A percentile compares a stretch with the other conserved stretches of the same genome.
These are phyloP conservation scores for Endogone sp. DNA, from an alignment of 192 early-diverging fungal genomes.

Conservation along the genomic window DNA sequence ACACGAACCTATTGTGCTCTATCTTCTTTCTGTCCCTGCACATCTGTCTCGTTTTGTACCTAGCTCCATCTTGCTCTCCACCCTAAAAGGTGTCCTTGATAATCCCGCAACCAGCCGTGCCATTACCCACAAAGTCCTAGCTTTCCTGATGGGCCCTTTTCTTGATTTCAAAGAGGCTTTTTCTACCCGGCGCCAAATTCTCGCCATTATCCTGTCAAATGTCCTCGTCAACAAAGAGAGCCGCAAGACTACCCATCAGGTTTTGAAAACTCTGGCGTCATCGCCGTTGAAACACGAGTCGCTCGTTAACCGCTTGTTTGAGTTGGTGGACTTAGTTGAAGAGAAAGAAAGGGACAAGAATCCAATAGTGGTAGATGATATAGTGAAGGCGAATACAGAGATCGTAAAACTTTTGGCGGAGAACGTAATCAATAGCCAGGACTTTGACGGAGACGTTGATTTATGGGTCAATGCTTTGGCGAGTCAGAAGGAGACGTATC, in stretches of 20 bases:
- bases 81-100: conserved; percentile 23
- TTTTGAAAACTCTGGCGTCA: conserved; percentile 4
- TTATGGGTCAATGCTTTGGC: conserved; percentile 35
- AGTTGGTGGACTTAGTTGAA: neutral
- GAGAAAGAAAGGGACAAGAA: neutral
- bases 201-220: conserved; percentile 4
- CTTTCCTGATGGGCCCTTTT: conserved; percentile 10
- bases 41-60: conserved; percentile 31
- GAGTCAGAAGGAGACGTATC: conserved; percentile 15
- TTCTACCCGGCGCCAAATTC: neutral
- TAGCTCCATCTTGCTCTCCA: conserved; percentile 22
- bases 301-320: neutral
- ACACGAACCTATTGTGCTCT: conserved; percentile 37
- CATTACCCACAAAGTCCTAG: conserved; percentile 21
- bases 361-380: neutral
- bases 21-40: conserved; percentile 29
- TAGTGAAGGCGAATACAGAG: conserved; percentile 16
- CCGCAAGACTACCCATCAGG: conserved; percentile 1
- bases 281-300: conserved; percentile 4
- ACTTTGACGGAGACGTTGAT: conserved; percentile 11
- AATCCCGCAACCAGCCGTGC: conserved; percentile 21
- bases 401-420: conserved; percentile 37
- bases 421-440: conserved; percentile 13
- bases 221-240: neutral
- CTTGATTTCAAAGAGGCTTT: neutral